These are phyloP conservation scores for Trichophyton schoenleinii DNA, from an alignment of 2,329 filamentous ascomycete genomes.

Conservation along the genomic window DNA sequence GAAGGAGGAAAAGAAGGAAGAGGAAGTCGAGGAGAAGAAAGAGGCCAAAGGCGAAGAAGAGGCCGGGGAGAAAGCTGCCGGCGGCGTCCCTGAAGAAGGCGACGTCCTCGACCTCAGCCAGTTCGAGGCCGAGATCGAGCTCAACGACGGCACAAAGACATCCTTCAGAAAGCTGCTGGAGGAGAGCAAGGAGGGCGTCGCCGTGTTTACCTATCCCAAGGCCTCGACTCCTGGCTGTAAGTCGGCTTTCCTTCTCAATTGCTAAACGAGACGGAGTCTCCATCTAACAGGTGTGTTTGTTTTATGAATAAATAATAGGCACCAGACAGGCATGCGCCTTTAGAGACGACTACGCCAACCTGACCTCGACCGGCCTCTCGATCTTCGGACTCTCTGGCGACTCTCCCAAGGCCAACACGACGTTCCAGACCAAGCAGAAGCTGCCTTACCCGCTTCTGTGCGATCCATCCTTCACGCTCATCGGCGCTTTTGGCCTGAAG, in stretches of 20 bases:
- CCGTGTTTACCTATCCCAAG: slow-evolving; percentile 91
- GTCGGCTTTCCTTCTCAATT: slow-evolving; percentile 21
- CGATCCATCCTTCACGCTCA: slow-evolving; percentile 61
- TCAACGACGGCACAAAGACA: slow-evolving; percentile 68
- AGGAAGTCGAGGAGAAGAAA: slow-evolving; percentile 10
- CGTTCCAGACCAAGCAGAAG: slow-evolving; percentile 82
- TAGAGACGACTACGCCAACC: slow-evolving; percentile 65
- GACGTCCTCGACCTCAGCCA: slow-evolving; percentile 41
- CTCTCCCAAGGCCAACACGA: slow-evolving; percentile 80
- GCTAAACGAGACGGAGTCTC: neutral
- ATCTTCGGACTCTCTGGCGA: slow-evolving; percentile 88
- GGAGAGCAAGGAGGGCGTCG: slow-evolving; percentile 71
- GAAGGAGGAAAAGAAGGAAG: slow-evolving; percentile 12
- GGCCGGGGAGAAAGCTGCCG: neutral
- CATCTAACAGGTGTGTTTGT: neutral
- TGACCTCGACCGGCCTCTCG: slow-evolving; percentile 65
- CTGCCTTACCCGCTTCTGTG: slow-evolving; percentile 81
- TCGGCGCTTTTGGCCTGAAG: slow-evolving; percentile 77
- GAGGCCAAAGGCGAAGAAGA: neutral
- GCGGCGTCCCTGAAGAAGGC: slow-evolving; percentile 21
- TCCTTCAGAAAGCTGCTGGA: slow-evolving; percentile 70
- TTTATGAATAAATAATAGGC: slow-evolving; percentile 42
- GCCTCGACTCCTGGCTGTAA: slow-evolving; percentile 90
- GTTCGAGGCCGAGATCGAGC: slow-evolving; percentile 62
- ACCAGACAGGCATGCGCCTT: slow-evolving; percentile 89